A percentile compares a stretch with the other conserved stretches of the same genome.
phyloP scores from a whole-genome alignment of 1,139 yeast genomes.

The Scheffersomyces quercinus region DNA sequence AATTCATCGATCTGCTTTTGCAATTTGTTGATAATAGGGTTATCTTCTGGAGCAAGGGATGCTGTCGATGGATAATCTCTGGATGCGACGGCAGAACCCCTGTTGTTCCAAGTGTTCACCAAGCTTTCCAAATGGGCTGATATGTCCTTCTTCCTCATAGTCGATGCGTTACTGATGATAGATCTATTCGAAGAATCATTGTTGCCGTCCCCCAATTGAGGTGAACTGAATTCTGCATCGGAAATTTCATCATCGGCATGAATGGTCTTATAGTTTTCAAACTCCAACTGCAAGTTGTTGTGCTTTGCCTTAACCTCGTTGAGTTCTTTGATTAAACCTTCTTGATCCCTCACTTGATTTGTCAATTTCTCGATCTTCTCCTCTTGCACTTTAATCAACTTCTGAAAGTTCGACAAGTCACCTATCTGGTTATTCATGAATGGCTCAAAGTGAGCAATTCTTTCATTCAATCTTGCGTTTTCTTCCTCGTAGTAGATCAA shows the following conservation, averaged over 20 bases:
- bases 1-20: slow-evolving; percentile 53
- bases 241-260: slow-evolving; percentile 35
- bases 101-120: slow-evolving; percentile 36
- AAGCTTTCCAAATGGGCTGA: slow-evolving; percentile 42
- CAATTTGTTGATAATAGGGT: slow-evolving; percentile 36
- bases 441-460: slow-evolving; percentile 50
- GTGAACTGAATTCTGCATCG: slow-evolving; percentile 21
- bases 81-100: slow-evolving; percentile 9
- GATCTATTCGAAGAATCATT: slow-evolving; percentile 21
- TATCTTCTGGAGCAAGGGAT: slow-evolving; percentile 9
- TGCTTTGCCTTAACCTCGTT: slow-evolving; percentile 49
- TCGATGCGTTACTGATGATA: slow-evolving; percentile 25
- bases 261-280: slow-evolving; percentile 40
- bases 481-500: slow-evolving; percentile 50
- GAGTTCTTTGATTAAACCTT: slow-evolving; percentile 45
- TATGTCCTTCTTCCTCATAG: slow-evolving; percentile 31
- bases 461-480: slow-evolving; percentile 40
- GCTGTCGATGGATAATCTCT: slow-evolving; percentile 6
- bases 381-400: slow-evolving; percentile 56
- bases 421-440: slow-evolving; percentile 57
- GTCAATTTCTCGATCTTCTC: slow-evolving; percentile 42
- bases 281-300: slow-evolving; percentile 47
- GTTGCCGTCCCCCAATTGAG: slow-evolving; percentile 11
- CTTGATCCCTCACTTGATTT: slow-evolving; percentile 46
- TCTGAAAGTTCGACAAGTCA: slow-evolving; percentile 55